Conservation (phyloP, 306 rosid species). For the Fragaria ananassa region DNA sequence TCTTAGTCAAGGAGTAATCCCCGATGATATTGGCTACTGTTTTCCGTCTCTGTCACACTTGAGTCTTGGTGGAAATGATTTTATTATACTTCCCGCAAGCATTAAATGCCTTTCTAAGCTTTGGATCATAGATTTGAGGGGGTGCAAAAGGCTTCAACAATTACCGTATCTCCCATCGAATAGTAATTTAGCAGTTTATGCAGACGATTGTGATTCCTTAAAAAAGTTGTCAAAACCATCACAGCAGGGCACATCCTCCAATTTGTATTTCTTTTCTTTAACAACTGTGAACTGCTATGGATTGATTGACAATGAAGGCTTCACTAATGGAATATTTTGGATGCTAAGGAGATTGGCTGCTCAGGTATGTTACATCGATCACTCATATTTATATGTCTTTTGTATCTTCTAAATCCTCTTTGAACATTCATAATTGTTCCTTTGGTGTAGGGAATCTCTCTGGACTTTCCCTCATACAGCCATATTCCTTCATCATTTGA, state of each 20-base stretch:
- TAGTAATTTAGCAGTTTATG: rapidly evolving
- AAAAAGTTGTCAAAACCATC: background rate
- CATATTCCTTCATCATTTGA: too few species aligned
- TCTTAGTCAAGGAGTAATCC: conserved; percentile 7
- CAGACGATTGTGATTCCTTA: conserved; percentile 5
- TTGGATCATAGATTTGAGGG: rapidly evolving
- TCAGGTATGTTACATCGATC: too few species aligned
- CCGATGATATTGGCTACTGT: background rate
- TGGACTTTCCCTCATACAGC: too few species aligned
- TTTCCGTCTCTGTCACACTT: background rate
- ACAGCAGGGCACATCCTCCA: background rate
- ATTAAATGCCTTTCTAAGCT: conserved; percentile 7
- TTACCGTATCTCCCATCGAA: conserved; percentile 16
- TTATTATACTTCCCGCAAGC: background rate
- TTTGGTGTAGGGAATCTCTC: too few species aligned
- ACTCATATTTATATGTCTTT: too few species aligned
- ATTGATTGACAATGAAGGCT: background rate
- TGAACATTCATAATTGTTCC: too few species aligned
- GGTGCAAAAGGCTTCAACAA: conserved; percentile 4
- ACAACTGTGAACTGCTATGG: background rate
- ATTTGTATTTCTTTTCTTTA: rapidly evolving
- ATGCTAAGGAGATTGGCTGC: too few species aligned
- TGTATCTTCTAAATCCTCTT: too few species aligned
- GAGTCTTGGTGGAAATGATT: background rate
- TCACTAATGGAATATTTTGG: too few species aligned